Evolutionary conservation across 192 early-diverging fungal genomes (phyloP), one percentile per base, ranked within the genome.

Genomic region (Coemansia sp.): DNA sequence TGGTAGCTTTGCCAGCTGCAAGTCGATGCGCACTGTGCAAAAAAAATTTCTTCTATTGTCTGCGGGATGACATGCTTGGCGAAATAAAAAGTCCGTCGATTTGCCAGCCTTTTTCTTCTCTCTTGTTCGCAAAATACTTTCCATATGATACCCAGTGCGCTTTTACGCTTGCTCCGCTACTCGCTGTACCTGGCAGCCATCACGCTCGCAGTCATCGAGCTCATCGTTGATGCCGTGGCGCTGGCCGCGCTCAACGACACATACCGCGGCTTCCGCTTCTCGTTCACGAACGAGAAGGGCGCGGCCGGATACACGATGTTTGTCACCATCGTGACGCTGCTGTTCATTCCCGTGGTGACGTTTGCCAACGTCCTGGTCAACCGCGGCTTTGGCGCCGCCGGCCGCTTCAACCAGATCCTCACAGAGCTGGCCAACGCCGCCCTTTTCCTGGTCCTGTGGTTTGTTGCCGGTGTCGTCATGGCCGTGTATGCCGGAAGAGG

Each of bases 281-380:
- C 26, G 1, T 56, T 49, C 37, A 3, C 37, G 3, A 7, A 48
- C 5, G 37, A 50, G 7, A 43, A 44, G 50, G 73, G 73, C 12
- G 73, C 67, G 0, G 62, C 73, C 1, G 67, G 66, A 10, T 77
- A 61, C 52, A 77, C 73, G 14, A 70, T 77, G 73, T 77, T 77
- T 63, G 67, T 70, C 11, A 66, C 68, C 2, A 35, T 70, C 13
- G 39, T 56, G n/a, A 62, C 55, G 10, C 55, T 77, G 35, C 36
- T 77, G 19, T 19, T 65, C 8, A 46, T 66, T 2, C 73, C 73
- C 0, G 4, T 53, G 1, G 8, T 77, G 10, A 44, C 55, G 19
- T 77, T 65, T 46, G 68, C 62, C 55, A 52, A 23, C 45, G 6
- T 59, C 0, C 31, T 77, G 26, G 56, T 37, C 10, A 52, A 31